Evolutionary conservation across 108 stramenopile species (phyloP), one percentile per base, ranked within the genome.

Genomic region (Discostella pseudostelligera): DNA sequence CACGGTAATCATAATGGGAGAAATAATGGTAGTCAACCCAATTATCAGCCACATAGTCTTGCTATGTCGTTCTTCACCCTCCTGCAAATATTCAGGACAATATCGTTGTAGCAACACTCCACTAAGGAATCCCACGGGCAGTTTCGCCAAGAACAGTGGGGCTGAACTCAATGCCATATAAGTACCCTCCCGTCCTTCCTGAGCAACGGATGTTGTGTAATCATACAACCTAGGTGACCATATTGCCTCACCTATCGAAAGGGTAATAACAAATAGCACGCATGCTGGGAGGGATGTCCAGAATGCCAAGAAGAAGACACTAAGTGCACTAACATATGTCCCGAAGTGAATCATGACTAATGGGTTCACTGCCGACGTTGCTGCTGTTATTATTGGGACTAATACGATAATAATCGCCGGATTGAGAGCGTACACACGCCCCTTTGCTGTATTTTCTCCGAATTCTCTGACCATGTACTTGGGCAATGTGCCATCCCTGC

Each of bases 391-490:
- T 1, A 90, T 68, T 14, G 92, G 92, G 0, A 90, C 89, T 39
- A 93, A 51, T 8, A 83, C 74, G 9, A 93, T 88, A 50, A 93
- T 90, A 53, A 93, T 36, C 2, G 81, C 70, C 46, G 92, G 92
- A 35, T 93, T 93, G 71, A 93, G 84, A 25, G 82, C 59, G 56
- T 89, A 93, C 3, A 93, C 85, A 6, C 79, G 72, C 1, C 92
- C 92, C 44, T 93, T 90, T 0, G 88, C 73, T 0, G 84, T 80
- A 39, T 83, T 45, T 13, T 81, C 68, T 6, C 92, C 92, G 65
- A 89, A 89, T 55, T 86, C 87, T 39, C 92, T 70, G 8, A 90
- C 53, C 83, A 93, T 84, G 57, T 89, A 93, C 40, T 89, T 93
- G 21, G 92, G 92, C 4, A 89, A 63, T 13, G 92, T 93, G 7